Evolutionary conservation across 768 basidiomycete genomes (phyloP), one percentile per base, ranked within the genome.

Genomic region (Agrocybe pediades): DNA sequence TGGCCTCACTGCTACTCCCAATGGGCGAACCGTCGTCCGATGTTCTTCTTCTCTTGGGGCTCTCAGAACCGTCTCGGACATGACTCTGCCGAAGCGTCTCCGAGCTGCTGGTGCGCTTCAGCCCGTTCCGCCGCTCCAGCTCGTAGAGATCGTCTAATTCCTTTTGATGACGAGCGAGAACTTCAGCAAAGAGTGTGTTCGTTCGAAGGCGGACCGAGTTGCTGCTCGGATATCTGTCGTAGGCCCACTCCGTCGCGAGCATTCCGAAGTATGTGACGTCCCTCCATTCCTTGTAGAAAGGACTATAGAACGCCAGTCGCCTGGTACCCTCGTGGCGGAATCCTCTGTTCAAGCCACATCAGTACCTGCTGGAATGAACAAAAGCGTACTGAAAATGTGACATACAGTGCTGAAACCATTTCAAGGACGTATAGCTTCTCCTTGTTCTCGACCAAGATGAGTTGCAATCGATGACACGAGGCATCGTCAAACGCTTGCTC

Each of bases 281-380:
- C 57, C 78, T 83, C 83, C 82, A 87, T 42, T 75, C 68, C 1
- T 61, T 49, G 1, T 71, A 72, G 51, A 77, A 55, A 4, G 74
- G 70, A 55, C 77, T 77, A 61, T 66, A 79, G 49, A 83, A 79
- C 0, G 81, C 75, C 41, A 81, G 75, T 26, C 86, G 79, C 40
- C 79, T 78, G 8, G 75, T 81, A 42, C 88, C 88, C 67, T 90
- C 88, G 54, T 84, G 80, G 6, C 66, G 65, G 62, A 90, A 88
- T 8, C 82, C 81, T 50, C 81, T 83, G 55, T 19, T 55, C 24
- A 56, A 45, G 36, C 20, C 42, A 33, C 27, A 23, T 45, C 17
- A 47, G 41, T n/a, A 45, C 39, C 42, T 11, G 47, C 2, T 19
- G 19, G 27, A 6, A 15, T 41, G n/a, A 52, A 39, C 24, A 51